Evolutionary conservation across 1,284 basidiomycete species (phyloP).

Genomic region (Butyriboletus appendiculatus): DNA sequence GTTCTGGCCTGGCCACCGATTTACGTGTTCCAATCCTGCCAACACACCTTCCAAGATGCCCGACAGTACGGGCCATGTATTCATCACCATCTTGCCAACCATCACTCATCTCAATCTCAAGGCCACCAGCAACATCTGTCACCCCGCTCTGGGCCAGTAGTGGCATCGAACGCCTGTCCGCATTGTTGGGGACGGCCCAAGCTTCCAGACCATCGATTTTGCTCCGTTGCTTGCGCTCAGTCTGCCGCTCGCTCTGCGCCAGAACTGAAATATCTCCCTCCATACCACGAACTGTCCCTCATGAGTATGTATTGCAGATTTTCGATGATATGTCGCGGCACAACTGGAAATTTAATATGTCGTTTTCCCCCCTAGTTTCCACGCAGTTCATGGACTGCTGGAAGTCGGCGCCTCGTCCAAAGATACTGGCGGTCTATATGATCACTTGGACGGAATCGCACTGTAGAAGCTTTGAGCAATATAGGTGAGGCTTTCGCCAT

Average conservation of each 20-base stretch:
- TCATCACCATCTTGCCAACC: not conserved
- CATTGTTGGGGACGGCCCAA: slow-evolving; percentile 21
- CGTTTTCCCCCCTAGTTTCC: slow-evolving; percentile 8
- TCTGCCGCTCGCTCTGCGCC: slow-evolving; percentile 20
- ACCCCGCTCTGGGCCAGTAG: not conserved
- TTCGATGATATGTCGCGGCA: too few relatives aligned
- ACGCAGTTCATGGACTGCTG: slow-evolving; percentile 14
- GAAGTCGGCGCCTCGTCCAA: slow-evolving; percentile 12
- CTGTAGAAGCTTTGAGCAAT: slow-evolving; percentile 18
- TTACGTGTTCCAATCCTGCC: not conserved
- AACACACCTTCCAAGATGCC: not conserved
- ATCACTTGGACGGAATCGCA: slow-evolving; percentile 21
- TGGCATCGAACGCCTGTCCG: slow-evolving; percentile 12
- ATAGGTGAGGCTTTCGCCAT: slow-evolving; percentile 10
- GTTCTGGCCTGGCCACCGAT: not conserved
- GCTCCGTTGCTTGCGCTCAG: slow-evolving; percentile 16
- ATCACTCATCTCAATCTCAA: not conserved
- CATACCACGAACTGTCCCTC: slow-evolving; percentile 10
- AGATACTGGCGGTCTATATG: slow-evolving; percentile 19
- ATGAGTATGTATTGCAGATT: slow-evolving; percentile 2
- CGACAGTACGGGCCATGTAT: not conserved
- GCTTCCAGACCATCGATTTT: slow-evolving; percentile 21
- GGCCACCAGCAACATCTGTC: not conserved
- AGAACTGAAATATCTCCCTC: slow-evolving; percentile 13
- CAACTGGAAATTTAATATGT: not conserved